phyloP scores from a whole-genome alignment of 225 moss, liverwort and hornwort species.

The Lunularia cruciata region DNA sequence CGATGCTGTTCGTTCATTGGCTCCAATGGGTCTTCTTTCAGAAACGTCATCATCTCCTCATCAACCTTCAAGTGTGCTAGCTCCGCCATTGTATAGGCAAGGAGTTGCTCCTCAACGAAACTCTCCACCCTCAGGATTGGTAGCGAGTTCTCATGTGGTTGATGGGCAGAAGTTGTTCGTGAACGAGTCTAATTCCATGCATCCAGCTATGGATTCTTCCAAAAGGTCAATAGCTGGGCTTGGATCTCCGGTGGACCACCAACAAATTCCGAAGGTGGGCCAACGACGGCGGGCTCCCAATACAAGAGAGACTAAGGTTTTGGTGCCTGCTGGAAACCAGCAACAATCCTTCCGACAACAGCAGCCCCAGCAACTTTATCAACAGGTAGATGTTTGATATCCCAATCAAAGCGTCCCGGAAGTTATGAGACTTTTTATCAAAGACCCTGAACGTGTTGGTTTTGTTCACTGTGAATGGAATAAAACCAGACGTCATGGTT shows the following conservation, averaged over 20 bases:
- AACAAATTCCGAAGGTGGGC: slow-evolving; percentile 32
- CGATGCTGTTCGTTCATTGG: slow-evolving; percentile 40
- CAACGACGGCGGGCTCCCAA: slow-evolving; percentile 43
- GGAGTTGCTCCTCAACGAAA: slow-evolving; percentile 25
- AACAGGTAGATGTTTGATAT: no score
- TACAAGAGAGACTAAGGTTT: slow-evolving; percentile 35
- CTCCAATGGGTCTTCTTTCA: slow-evolving; percentile 28
- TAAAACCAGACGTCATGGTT: no score
- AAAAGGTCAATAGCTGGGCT: slow-evolving; percentile 35
- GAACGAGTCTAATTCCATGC: slow-evolving; percentile 35
- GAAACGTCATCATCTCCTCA: slow-evolving; percentile 31
- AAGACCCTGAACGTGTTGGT: no score
- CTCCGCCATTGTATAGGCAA: slow-evolving; percentile 31
- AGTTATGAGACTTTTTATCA: no score
- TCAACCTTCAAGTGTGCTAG: slow-evolving; percentile 26
- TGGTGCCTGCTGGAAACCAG: slow-evolving; percentile 26
- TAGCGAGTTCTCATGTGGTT: slow-evolving; percentile 23
- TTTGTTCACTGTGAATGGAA: no score
- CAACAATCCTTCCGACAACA: slow-evolving; percentile 48
- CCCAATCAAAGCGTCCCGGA: no score
- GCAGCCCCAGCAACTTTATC: slow-evolving; percentile 41
- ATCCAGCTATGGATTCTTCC: slow-evolving; percentile 36
- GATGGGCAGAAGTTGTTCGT: slow-evolving; percentile 39
- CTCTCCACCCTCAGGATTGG: slow-evolving; percentile 25
- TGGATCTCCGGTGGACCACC: slow-evolving; percentile 21